These are phyloP conservation scores for Arctium minus DNA, from an alignment of 129 eudicot species.

Conservation along the genomic window DNA sequence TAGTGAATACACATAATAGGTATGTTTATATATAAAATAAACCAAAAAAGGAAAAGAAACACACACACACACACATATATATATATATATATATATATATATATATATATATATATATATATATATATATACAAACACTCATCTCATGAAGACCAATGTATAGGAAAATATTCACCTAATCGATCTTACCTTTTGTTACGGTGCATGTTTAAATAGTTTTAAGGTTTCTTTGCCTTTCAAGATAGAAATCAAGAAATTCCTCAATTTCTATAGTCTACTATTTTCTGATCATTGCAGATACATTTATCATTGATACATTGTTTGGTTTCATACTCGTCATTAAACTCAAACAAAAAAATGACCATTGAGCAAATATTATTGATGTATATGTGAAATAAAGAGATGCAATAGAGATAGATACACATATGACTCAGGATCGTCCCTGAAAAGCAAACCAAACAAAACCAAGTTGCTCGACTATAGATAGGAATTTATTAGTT, in stretches of 20 bases:
- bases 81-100: no score
- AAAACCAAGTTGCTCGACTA: no score
- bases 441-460: no score
- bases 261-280: neutral
- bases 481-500: no score
- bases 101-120: no score
- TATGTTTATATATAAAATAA: neutral
- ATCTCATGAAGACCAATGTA: no score
- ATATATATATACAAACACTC: no score
- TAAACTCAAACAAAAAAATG: neutral
- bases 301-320: neutral
- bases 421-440: no score
- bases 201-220: neutral
- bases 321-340: neutral
- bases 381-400: neutral
- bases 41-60: neutral
- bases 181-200: neutral
- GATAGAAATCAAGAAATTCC: neutral
- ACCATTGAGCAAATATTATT: neutral
- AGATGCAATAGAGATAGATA: neutral
- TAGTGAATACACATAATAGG: neutral
- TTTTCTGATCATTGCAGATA: neutral
- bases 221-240: neutral
- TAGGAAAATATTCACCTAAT: neutral
- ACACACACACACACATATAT: no score